phyloP scores from a whole-genome alignment of 176 grass and related monocot genomes.

The Ensete ventricosum region DNA sequence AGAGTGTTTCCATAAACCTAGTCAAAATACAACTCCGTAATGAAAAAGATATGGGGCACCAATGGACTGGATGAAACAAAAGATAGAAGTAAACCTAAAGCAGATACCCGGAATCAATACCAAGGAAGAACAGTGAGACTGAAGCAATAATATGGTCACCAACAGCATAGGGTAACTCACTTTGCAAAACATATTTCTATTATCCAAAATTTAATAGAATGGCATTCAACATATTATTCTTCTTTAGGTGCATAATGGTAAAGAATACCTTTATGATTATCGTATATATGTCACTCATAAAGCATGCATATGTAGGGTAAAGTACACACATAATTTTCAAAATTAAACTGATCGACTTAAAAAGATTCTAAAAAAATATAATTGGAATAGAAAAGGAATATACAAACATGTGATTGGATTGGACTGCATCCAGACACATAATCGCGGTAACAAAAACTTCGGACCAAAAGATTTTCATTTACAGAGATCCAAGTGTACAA shows the following conservation, averaged over 20 bases:
- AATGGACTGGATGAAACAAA: not conserved
- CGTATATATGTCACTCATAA: not conserved
- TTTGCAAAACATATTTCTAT: not conserved
- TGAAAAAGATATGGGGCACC: not conserved
- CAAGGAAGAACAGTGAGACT: not conserved
- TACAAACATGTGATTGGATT: not conserved
- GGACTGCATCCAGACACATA: not conserved
- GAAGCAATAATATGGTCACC: not conserved
- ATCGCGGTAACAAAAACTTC: not conserved
- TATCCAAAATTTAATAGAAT: no score
- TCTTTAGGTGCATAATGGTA: not conserved
- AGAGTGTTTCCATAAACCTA: constrained; percentile 85
- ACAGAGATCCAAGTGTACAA: no score
- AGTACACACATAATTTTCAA: not conserved
- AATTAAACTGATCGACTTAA: not conserved
- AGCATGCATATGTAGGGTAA: not conserved
- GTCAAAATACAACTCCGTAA: not conserved
- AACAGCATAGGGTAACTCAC: not conserved
- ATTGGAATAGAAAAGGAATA: not conserved
- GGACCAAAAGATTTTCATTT: no score
- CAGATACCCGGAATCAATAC: not conserved
- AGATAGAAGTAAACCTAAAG: not conserved
- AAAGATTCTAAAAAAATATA: not conserved
- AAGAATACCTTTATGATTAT: not conserved
- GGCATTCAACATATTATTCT: not conserved